phyloP scores from a whole-genome alignment of 208 protist genomes.

The Acanthamoeba sp. region DNA sequence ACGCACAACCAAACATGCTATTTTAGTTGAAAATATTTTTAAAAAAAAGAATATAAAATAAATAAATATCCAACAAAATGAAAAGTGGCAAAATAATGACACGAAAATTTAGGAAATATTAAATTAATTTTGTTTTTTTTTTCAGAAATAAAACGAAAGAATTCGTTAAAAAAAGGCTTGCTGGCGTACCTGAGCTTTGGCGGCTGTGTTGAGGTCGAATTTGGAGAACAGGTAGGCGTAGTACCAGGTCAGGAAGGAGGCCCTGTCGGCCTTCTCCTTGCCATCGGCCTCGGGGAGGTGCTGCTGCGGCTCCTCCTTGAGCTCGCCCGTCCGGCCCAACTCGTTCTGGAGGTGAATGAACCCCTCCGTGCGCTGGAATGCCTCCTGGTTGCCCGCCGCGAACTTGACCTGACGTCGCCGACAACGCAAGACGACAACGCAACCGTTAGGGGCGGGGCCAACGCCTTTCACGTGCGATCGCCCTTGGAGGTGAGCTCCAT shows the following conservation, averaged over 20 bases:
- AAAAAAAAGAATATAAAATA: too few species aligned
- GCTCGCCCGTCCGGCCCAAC: neutral
- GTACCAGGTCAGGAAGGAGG: slow-evolving; percentile 6
- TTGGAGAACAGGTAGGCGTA: neutral
- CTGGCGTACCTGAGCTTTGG: neutral
- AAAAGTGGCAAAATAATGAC: too few species aligned
- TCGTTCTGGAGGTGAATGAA: neutral
- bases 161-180: neutral
- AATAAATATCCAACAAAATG: too few species aligned
- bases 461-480: too few species aligned
- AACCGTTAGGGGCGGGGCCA: too few species aligned
- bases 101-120: too few species aligned
- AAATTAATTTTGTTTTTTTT: too few species aligned
- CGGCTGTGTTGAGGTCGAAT: neutral
- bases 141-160: too few species aligned
- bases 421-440: too few species aligned
- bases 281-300: neutral
- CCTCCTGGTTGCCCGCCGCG: neutral
- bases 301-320: neutral
- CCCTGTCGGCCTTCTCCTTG: neutral
- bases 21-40: neutral
- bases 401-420: neutral
- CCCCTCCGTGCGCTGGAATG: neutral
- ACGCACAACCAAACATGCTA: neutral
- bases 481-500: too few species aligned